A percentile compares a stretch with the other conserved stretches of the same genome.
Evolutionary conservation across 108 stramenopile genomes (phyloP).

Genomic region (Pseudonitzschia multiseries): DNA sequence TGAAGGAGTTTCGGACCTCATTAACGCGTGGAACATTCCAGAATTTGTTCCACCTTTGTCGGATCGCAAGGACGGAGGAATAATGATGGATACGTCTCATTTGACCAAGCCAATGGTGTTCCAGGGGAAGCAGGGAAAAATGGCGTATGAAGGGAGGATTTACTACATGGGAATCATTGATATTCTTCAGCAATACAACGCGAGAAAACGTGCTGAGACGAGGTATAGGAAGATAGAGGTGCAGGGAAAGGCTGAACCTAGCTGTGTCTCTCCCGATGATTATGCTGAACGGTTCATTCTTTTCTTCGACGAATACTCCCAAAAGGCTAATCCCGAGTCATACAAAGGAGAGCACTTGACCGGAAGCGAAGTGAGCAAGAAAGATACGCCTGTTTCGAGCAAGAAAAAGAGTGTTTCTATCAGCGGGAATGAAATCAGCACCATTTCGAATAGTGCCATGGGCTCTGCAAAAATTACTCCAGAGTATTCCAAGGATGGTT

Average conservation of each 20-base stretch:
- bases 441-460: background rate
- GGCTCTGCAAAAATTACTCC: slow-evolving; percentile 4
- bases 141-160: slow-evolving; percentile 76
- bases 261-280: slow-evolving; percentile 79
- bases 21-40: slow-evolving; percentile 44
- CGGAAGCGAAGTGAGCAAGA: background rate
- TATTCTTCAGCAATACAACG: slow-evolving; percentile 95
- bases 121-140: slow-evolving; percentile 49
- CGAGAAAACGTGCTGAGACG: slow-evolving; percentile 84
- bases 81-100: slow-evolving; percentile 80
- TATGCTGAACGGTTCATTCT: slow-evolving; percentile 81
- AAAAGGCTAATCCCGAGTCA: slow-evolving; percentile 8
- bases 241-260: slow-evolving; percentile 60
- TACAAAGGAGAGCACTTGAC: background rate
- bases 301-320: slow-evolving; percentile 82
- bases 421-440: background rate
- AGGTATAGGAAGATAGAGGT: slow-evolving; percentile 60
- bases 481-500: background rate
- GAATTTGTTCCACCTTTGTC: slow-evolving; percentile 71
- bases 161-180: slow-evolving; percentile 97
- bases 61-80: slow-evolving; percentile 81
- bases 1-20: slow-evolving; percentile 26
- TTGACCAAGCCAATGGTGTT: slow-evolving; percentile 50
- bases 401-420: background rate
- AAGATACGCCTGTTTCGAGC: background rate